Conservation (phyloP, 306 rosid genomes). For the Psophocarpus tetragonolobus region DNA sequence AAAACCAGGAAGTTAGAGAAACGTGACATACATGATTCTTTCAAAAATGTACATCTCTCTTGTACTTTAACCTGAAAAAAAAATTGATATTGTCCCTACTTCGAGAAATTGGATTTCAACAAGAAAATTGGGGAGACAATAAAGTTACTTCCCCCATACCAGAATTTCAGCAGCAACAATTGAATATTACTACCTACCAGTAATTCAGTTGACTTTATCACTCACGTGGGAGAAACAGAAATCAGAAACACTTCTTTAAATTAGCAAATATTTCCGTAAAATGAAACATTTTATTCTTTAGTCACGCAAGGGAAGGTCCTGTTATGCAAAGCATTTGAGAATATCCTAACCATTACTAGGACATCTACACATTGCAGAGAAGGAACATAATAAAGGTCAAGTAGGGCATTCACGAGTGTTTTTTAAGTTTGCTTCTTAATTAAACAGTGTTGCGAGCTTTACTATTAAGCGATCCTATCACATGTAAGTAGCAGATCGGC, state of each 20-base stretch:
- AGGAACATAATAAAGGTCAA: neutral
- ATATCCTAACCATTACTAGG: neutral
- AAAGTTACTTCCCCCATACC: conserved; percentile 1
- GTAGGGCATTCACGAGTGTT: neutral
- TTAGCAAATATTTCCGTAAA: neutral
- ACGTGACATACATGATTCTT: neutral
- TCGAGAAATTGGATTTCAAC: conserved; percentile 1
- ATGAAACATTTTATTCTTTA: conserved; percentile 18
- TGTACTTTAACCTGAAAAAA: neutral
- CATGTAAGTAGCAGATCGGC: neutral
- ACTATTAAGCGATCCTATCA: neutral
- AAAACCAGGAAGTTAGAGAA: neutral
- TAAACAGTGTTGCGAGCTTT: neutral
- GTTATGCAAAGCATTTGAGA: conserved; percentile 22
- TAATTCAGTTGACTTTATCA: neutral
- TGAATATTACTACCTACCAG: neutral
- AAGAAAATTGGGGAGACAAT: neutral
- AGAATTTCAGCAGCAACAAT: neutral
- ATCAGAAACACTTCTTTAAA: conserved; percentile 1
- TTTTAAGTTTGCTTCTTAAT: neutral
- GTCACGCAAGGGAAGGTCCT: neutral
- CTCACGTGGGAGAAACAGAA: neutral
- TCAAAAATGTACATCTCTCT: neutral
- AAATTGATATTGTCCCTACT: neutral
- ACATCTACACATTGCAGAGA: conserved; percentile 29